These are phyloP conservation scores for Coemansia biformis DNA, from an alignment of 192 early-diverging fungal genomes.

Conservation along the genomic window DNA sequence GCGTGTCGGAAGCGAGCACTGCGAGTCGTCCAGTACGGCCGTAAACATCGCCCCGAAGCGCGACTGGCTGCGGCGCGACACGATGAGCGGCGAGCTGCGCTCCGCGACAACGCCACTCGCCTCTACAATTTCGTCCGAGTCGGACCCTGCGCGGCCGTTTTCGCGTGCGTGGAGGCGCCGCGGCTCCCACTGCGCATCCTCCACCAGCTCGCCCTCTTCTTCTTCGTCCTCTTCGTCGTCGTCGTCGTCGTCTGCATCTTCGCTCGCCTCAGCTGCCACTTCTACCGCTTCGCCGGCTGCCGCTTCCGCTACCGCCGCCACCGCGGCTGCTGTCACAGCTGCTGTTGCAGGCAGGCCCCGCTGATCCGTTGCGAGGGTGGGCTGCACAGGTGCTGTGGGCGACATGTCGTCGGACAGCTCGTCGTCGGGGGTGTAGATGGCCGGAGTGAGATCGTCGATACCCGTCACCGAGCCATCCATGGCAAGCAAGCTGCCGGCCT, in stretches of 20 bases:
- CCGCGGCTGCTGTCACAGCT: background rate
- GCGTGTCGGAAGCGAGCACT: too few relatives aligned
- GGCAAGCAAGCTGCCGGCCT: background rate
- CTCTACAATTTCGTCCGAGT: slow-evolving; percentile 29
- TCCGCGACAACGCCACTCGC: slow-evolving; percentile 24
- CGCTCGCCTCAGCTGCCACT: too few relatives aligned
- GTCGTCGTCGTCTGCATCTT: slow-evolving; percentile 1
- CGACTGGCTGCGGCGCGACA: slow-evolving; percentile 42
- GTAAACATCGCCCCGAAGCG: slow-evolving; percentile 44
- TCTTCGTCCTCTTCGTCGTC: slow-evolving; percentile 18
- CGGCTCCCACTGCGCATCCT: slow-evolving; percentile 31
- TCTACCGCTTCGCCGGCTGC: too few relatives aligned
- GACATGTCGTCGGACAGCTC: too few relatives aligned
- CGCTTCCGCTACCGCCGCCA: background rate
- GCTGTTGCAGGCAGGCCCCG: too few relatives aligned
- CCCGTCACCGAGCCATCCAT: slow-evolving; percentile 8
- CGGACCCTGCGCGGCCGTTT: too few relatives aligned
- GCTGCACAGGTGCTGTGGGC: too few relatives aligned
- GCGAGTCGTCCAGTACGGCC: slow-evolving; percentile 6
- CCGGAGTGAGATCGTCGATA: slow-evolving; percentile 3
- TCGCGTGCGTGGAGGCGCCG: background rate
- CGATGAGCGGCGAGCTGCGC: slow-evolving; percentile 19
- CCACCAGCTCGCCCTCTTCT: slow-evolving; percentile 39
- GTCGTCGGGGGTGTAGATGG: too few relatives aligned
- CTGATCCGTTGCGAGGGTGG: too few relatives aligned